phyloP scores from a whole-genome alignment of 768 basidiomycete species.

The Podaxis sp. region DNA sequence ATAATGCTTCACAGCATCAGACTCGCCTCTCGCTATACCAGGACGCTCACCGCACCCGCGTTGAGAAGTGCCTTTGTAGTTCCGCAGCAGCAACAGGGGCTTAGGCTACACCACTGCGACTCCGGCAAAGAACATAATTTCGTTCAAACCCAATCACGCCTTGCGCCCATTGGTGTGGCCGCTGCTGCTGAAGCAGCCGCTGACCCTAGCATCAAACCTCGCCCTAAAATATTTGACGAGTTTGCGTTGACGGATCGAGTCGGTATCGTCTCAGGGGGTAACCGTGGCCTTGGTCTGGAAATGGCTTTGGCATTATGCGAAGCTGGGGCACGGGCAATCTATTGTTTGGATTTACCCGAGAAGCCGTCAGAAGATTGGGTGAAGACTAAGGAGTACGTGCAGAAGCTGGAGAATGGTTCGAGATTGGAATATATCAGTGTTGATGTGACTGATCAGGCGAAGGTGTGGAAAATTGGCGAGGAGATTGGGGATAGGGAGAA shows the following conservation, averaged over 20 bases:
- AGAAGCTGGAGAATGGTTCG: constrained; percentile 39
- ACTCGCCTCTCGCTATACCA: too few relatives aligned
- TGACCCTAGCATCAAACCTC: constrained; percentile 33
- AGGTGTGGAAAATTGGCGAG: constrained; percentile 54
- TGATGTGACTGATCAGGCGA: constrained; percentile 65
- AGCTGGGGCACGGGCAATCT: constrained; percentile 67
- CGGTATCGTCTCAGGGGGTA: constrained; percentile 62
- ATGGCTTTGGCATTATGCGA: constrained; percentile 76
- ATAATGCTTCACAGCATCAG: background rate
- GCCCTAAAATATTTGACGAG: constrained; percentile 57
- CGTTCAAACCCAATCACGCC: constrained; percentile 48
- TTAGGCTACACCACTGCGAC: constrained; percentile 5
- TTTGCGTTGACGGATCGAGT: constrained; percentile 59
- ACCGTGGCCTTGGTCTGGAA: constrained; percentile 79
- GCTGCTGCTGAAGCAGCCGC: constrained; percentile 50
- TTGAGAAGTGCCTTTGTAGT: too few relatives aligned
- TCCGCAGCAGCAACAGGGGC: background rate
- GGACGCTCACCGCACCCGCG: too few relatives aligned
- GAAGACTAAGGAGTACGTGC: constrained; percentile 52
- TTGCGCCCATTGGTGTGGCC: constrained; percentile 62
- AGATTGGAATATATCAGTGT: constrained; percentile 60
- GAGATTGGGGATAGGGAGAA: constrained; percentile 66
- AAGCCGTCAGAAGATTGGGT: constrained; percentile 59
- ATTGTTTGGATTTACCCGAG: constrained; percentile 65
- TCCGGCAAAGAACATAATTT: background rate